phyloP scores from a whole-genome alignment of 2,329 filamentous ascomycete species.

The Trichophyton equinum region DNA sequence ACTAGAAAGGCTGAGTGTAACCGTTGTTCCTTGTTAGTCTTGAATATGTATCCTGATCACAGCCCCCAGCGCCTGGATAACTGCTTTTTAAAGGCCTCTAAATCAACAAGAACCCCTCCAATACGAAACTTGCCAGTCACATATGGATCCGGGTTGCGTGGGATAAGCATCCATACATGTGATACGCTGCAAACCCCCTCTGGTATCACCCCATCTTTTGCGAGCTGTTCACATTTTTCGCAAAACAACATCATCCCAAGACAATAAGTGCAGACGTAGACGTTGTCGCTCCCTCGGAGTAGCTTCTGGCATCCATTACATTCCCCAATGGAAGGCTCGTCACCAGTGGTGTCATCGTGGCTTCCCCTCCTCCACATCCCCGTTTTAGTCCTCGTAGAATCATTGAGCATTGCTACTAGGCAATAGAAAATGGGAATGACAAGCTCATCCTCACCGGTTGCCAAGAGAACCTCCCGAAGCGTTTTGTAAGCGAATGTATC shows the following conservation, averaged over 20 bases:
- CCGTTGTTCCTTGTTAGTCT: background rate
- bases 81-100: background rate
- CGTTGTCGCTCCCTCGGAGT: background rate
- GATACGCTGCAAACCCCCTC: slow-evolving; percentile 8
- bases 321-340: background rate
- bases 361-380: background rate
- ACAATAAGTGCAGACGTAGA: slow-evolving; percentile 10
- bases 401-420: background rate
- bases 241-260: slow-evolving; percentile 8
- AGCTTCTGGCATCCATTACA: slow-evolving; percentile 8
- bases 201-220: slow-evolving; percentile 6
- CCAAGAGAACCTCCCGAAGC: background rate
- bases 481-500: slow-evolving; percentile 1
- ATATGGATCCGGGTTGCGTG: background rate
- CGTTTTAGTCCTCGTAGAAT: background rate
- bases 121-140: background rate
- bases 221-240: slow-evolving; percentile 7
- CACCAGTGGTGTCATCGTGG: background rate
- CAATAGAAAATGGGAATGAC: background rate
- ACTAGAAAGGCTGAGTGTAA: background rate
- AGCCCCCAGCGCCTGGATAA: background rate
- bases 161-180: slow-evolving; percentile 9
- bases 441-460: background rate
- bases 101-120: background rate
- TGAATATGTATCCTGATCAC: background rate